Evolutionary conservation across 2,329 filamentous ascomycete species (phyloP), one percentile per base, ranked within the genome.

Genomic region (Fusarium annulatum): DNA sequence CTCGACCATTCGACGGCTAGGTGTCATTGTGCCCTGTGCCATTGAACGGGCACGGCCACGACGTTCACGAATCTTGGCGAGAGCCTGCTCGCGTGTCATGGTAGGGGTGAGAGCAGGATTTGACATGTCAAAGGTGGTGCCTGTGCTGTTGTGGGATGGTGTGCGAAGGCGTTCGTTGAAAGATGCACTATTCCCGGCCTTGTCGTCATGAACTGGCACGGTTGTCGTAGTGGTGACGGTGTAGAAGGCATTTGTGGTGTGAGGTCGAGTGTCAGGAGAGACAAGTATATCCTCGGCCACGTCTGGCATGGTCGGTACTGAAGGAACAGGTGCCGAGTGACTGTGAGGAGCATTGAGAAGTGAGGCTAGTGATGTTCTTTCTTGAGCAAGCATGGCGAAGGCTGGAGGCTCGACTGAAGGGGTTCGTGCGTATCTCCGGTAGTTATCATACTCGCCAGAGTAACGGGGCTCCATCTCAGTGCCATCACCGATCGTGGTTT

Each of bases 21-120:
- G 77, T 26, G 91, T 92, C 67, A 87, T 84, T 10, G 89, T 87
- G 5, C 89, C 90, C 59, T 90, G 87, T 9, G 90, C 90, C 64
- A 92, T 88, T 80, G 91, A 94, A 74, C 90, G 87, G 64, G 93
- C 92, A 51, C 93, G 85, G 11, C 92, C 92, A 60, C 93, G 85
- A 34, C 93, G 87, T 82, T 94, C 91, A 60, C 91, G 88, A 74
- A 96, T 95, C 79, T 92, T 90, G 62, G 92, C 92, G 21, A 96
- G 86, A 7, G 93, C 93, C 81, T 94, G 87, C 80, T 94, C 93
- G 61, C 93, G 87, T 33, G 89, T 89, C 88, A 92, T 90, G 43
- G 90, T 92, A 9, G 90, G 89, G 46, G 88, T 91, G 68, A 92
- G 80, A 15, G 89, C 89, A 26, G 88, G 88, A 78, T 90, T 88